These are phyloP conservation scores for Fusarium pseudonygamai DNA, from an alignment of 2,329 filamentous ascomycete species.

Conservation along the genomic window DNA sequence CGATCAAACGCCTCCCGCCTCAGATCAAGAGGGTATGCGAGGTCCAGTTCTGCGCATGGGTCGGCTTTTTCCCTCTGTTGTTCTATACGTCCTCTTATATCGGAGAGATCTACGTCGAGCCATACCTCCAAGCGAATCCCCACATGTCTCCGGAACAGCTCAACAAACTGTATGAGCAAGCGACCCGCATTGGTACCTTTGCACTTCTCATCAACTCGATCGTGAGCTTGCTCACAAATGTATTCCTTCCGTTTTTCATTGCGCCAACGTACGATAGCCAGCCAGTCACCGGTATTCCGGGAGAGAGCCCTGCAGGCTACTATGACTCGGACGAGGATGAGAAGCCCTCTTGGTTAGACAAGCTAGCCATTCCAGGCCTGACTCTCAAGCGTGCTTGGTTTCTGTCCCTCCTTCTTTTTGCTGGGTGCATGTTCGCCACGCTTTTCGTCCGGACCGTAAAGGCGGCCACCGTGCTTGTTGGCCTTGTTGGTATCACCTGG, in stretches of 20 bases:
- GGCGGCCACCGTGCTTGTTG: constrained; percentile 80
- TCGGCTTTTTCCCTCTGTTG: constrained; percentile 94
- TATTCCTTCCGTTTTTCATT: constrained; percentile 86
- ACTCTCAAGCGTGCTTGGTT: constrained; percentile 92
- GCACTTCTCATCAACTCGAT: constrained; percentile 89
- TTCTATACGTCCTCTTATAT: constrained; percentile 97
- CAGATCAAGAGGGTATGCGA: constrained; percentile 85
- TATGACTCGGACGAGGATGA: constrained; percentile 47
- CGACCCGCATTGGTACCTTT: constrained; percentile 87
- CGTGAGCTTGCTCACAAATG: constrained; percentile 82
- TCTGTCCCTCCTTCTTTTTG: constrained; percentile 84
- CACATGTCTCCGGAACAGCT: constrained; percentile 80
- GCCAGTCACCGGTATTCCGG: constrained; percentile 46
- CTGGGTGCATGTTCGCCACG: constrained; percentile 82
- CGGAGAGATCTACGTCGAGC: constrained; percentile 90
- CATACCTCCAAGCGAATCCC: constrained; percentile 79
- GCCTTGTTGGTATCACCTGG: constrained; percentile 89
- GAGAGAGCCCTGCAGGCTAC: constrained; percentile 44
- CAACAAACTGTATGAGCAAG: constrained; percentile 82
- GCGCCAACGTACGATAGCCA: constrained; percentile 76
- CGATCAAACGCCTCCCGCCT: constrained; percentile 80
- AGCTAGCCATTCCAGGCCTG: constrained; percentile 80
- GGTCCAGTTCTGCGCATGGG: constrained; percentile 88
- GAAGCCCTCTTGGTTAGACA: constrained; percentile 60
- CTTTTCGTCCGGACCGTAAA: constrained; percentile 78